Percentiles rank a stretch among this genome's conserved stretches.
These are phyloP conservation scores for Abortiporus biennis DNA, from an alignment of 1,284 basidiomycete species.

Conservation along the genomic window DNA sequence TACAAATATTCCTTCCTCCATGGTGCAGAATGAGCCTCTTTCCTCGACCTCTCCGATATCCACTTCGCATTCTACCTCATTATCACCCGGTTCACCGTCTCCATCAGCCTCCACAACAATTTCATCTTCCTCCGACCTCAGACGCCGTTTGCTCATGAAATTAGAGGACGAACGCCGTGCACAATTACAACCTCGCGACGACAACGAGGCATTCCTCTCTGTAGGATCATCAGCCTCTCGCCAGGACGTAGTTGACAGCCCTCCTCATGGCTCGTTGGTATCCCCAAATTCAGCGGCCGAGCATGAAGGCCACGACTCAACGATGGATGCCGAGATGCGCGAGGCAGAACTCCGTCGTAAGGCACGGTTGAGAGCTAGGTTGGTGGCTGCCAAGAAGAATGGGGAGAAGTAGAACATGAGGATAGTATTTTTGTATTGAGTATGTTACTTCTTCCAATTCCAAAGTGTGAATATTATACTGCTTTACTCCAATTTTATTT, in stretches of 20 bases:
- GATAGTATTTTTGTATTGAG: no score
- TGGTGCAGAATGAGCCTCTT: neutral
- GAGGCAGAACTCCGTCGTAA: slow-evolving; percentile 42
- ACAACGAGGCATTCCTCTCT: slow-evolving; percentile 3
- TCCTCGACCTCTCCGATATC: no score
- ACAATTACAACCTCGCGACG: slow-evolving; percentile 14
- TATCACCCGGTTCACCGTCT: slow-evolving; percentile 8
- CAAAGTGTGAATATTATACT: no score
- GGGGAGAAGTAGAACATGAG: no score
- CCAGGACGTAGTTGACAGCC: neutral
- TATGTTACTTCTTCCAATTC: no score
- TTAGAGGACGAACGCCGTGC: slow-evolving; percentile 38
- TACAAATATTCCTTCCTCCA: neutral
- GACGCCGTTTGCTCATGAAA: slow-evolving; percentile 39
- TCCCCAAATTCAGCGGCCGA: neutral
- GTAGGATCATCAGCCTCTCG: neutral
- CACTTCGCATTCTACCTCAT: slow-evolving; percentile 8
- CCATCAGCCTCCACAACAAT: slow-evolving; percentile 3
- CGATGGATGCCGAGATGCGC: slow-evolving; percentile 2
- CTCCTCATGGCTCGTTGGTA: neutral
- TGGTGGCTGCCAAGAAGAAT: slow-evolving; percentile 40
- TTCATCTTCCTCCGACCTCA: slow-evolving; percentile 14
- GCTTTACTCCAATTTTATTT: no score
- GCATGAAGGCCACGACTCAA: no score
- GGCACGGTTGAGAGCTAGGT: slow-evolving; percentile 41